These are phyloP conservation scores for Adansonia gregorii DNA, from an alignment of 441 rosid species.

Conservation along the genomic window DNA sequence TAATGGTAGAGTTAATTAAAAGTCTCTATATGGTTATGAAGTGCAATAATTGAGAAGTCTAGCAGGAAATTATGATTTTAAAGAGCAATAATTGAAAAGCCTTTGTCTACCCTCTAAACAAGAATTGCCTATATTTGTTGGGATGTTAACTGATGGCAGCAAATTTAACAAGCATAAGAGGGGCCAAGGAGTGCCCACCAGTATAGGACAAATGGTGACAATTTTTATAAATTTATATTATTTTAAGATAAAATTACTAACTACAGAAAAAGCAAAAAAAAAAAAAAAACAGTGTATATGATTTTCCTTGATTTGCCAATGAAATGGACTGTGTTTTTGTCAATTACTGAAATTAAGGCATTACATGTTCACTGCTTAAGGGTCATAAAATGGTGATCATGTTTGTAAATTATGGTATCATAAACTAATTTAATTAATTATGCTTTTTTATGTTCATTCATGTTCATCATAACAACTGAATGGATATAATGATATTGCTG, in stretches of 20 bases:
- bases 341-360: neutral
- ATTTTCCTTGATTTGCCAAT: conserved; percentile 12
- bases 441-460: conserved; percentile 21
- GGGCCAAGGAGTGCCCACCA: conserved; percentile 20
- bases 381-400: conserved; percentile 29
- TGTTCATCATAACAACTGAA: conserved; percentile 38
- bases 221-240: neutral
- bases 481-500: conserved; percentile 34
- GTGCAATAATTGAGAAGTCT: neutral
- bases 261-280: neutral
- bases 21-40: neutral
- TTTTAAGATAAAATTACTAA: neutral
- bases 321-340: conserved; percentile 9
- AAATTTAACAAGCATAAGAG: conserved; percentile 5
- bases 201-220: neutral
- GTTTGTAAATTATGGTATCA: conserved; percentile 19
- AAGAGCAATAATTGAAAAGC: conserved; percentile 15
- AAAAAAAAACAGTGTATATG: neutral
- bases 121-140: neutral
- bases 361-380: conserved; percentile 25
- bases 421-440: neutral
- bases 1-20: neutral
- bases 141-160: neutral
- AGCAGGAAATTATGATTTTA: neutral
- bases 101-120: neutral